Evolutionary conservation across 1,284 basidiomycete species (phyloP).

Genomic region (Schizophyllum commune): DNA sequence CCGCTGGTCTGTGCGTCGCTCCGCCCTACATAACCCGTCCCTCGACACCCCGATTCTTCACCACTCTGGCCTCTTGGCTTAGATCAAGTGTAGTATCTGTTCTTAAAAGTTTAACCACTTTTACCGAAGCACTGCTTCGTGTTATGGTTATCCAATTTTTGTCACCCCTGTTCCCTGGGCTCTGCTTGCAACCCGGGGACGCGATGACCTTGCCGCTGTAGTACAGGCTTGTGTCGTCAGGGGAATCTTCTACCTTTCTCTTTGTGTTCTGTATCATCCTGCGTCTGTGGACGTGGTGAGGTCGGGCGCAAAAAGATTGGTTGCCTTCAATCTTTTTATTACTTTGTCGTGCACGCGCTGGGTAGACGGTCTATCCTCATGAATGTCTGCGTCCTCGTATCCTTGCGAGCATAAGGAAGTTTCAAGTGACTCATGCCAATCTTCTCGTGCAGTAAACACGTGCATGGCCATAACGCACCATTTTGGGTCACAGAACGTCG

Average conservation of each 20-base stretch:
- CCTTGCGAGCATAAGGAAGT: too few relatives aligned
- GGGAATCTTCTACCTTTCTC: slow-evolving; percentile 27
- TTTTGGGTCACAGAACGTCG: too few relatives aligned
- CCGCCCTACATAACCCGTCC: neutral
- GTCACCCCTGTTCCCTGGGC: slow-evolving; percentile 36
- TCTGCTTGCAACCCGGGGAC: slow-evolving; percentile 41
- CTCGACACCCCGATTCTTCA: slow-evolving; percentile 22
- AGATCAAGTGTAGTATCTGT: slow-evolving; percentile 93
- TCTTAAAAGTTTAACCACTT: slow-evolving; percentile 4
- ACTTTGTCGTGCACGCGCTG: neutral
- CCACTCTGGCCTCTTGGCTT: slow-evolving; percentile 94
- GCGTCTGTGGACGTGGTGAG: neutral
- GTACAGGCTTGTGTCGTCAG: slow-evolving; percentile 39
- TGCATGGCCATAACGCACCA: too few relatives aligned
- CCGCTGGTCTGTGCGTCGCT: neutral
- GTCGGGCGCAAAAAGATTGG: neutral
- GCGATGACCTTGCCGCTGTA: slow-evolving; percentile 41
- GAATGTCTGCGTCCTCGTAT: neutral
- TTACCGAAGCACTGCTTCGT: slow-evolving; percentile 20
- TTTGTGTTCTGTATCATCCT: neutral
- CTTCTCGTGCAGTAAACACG: too few relatives aligned
- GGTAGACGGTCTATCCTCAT: neutral
- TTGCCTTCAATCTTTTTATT: neutral
- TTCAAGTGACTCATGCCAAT: too few relatives aligned
- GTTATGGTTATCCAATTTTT: slow-evolving; percentile 44